These are phyloP conservation scores for Aspergillus pseudoviridinutans DNA, from an alignment of 2,329 filamentous ascomycete species.

Conservation along the genomic window DNA sequence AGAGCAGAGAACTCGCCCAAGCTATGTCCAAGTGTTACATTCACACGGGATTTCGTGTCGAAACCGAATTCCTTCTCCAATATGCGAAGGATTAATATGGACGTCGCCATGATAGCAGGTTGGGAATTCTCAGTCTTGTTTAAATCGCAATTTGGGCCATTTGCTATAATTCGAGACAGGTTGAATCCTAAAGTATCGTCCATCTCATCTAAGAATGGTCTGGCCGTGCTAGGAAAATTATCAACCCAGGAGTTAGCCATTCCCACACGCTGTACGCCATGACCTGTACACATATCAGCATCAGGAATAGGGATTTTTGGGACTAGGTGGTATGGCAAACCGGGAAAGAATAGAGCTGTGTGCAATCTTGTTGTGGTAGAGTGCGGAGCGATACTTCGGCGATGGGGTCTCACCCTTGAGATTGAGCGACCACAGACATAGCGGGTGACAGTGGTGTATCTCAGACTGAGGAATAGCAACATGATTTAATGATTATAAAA, in stretches of 20 bases:
- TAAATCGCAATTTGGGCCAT: slow-evolving; percentile 72
- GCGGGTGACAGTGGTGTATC: neutral
- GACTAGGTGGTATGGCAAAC: slow-evolving; percentile 15
- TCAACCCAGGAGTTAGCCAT: slow-evolving; percentile 85
- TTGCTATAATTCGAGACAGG: slow-evolving; percentile 72
- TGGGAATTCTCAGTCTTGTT: slow-evolving; percentile 85
- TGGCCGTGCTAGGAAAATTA: slow-evolving; percentile 74
- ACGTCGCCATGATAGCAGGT: slow-evolving; percentile 94
- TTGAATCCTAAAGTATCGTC: slow-evolving; percentile 71
- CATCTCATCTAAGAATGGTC: slow-evolving; percentile 78
- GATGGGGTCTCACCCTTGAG: neutral
- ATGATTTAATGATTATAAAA: neutral
- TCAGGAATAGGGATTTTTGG: neutral
- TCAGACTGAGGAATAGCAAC: neutral
- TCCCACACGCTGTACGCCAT: slow-evolving; percentile 83
- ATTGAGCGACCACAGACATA: neutral
- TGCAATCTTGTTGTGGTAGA: slow-evolving; percentile 22
- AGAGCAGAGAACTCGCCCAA: slow-evolving; percentile 90
- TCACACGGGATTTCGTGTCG: slow-evolving; percentile 63
- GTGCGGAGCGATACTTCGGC: slow-evolving; percentile 1
- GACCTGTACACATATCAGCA: slow-evolving; percentile 53
- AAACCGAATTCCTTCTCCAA: slow-evolving; percentile 84
- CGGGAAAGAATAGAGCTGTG: slow-evolving; percentile 48
- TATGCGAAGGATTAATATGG: slow-evolving; percentile 81
- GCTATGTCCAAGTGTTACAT: slow-evolving; percentile 84